Evolutionary conservation across 495 filamentous ascomycete species (phyloP).

Genomic region (Trichocladium antarcticum): DNA sequence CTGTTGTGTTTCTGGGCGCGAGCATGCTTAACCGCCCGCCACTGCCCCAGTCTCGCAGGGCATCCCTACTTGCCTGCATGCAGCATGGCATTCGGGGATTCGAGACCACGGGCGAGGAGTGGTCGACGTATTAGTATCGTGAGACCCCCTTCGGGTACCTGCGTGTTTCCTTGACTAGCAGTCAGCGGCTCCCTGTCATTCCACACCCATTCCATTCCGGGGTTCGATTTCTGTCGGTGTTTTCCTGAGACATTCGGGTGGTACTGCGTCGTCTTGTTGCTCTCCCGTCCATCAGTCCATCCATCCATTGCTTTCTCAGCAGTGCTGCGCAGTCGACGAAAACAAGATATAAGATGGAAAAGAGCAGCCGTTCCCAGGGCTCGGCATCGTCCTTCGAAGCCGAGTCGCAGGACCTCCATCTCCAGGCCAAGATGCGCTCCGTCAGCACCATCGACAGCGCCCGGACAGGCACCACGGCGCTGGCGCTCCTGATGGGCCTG

Average conservation of each 20-base stretch:
- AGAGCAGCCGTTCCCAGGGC: constrained; percentile 8
- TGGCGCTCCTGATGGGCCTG: constrained; percentile 40
- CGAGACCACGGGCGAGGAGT: neutral
- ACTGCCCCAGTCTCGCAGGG: neutral
- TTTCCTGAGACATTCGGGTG: constrained; percentile 3
- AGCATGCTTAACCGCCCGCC: constrained; percentile 1
- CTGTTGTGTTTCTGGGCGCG: neutral
- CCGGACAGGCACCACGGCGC: constrained; percentile 34
- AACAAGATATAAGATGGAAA: constrained; percentile 16
- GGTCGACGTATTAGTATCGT: constrained; percentile 8
- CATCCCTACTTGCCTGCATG: neutral
- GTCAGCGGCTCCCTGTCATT: neutral
- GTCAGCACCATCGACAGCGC: constrained; percentile 32
- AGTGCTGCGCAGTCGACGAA: constrained; percentile 1
- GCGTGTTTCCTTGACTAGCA: neutral
- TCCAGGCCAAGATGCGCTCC: constrained; percentile 27
- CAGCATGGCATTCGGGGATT: neutral
- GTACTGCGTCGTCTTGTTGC: neutral
- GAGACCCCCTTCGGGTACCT: constrained; percentile 4
- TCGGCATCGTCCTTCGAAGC: constrained; percentile 30
- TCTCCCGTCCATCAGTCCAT: neutral
- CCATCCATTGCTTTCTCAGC: constrained; percentile 1
- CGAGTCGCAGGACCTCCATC: constrained; percentile 27
- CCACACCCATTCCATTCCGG: neutral
- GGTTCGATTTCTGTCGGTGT: constrained; percentile 4